phyloP scores from a whole-genome alignment of 305 asterid species.

The Fraxinus dipetala region DNA sequence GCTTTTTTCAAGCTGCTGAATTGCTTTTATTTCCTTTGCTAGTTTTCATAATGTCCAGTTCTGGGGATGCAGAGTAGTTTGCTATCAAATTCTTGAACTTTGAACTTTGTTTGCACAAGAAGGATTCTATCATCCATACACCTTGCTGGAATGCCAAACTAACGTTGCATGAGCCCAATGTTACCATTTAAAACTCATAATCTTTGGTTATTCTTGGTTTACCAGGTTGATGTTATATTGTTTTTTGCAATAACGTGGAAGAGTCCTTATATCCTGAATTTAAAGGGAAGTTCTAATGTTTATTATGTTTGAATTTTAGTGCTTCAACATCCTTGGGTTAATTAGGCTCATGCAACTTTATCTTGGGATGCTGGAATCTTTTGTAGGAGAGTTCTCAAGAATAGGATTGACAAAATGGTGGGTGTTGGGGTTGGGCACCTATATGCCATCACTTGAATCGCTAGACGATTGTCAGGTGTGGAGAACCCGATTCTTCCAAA shows the following conservation, averaged over 20 bases:
- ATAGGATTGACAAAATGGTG: neutral
- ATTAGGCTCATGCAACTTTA: neutral
- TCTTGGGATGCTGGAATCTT: neutral
- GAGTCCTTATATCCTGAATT: neutral
- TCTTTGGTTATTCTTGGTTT: neutral
- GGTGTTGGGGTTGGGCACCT: neutral
- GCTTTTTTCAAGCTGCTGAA: neutral
- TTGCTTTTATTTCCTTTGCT: neutral
- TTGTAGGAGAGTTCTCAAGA: neutral
- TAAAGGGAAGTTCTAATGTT: neutral
- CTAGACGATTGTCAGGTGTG: neutral
- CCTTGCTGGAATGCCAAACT: neutral
- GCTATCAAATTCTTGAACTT: neutral
- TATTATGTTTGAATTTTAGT: neutral
- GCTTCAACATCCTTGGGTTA: neutral
- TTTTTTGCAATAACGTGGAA: neutral
- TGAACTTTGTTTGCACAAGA: neutral
- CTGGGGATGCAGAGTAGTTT: neutral
- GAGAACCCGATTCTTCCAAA: neutral
- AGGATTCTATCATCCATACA: neutral
- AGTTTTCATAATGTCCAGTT: neutral
- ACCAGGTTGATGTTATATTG: neutral
- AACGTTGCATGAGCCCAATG: neutral
- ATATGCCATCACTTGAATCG: neutral
- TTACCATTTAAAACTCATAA: neutral